Conservation (phyloP, 257 asterid genomes). For the Avicennia marina region DNA sequence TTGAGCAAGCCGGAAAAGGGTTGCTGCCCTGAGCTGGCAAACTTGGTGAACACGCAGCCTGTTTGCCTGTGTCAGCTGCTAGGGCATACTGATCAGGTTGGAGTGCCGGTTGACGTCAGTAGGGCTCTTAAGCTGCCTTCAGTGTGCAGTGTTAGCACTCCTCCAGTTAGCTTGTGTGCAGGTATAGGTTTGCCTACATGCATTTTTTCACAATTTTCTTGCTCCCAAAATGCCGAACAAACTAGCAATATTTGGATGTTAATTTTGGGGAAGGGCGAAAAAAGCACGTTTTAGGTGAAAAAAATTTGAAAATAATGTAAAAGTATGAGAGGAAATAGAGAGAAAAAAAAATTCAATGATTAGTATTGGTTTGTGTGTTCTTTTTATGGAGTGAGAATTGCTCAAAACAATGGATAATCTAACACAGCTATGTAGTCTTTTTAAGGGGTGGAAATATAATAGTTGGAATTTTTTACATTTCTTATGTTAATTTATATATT, state of each 20-base stretch:
- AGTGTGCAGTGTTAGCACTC: slow-evolving; percentile 49
- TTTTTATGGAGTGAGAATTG: too few species aligned
- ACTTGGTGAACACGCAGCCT: slow-evolving; percentile 51
- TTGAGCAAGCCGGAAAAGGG: slow-evolving; percentile 54
- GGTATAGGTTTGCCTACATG: slow-evolving; percentile 22
- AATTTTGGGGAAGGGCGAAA: too few species aligned
- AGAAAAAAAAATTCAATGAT: too few species aligned
- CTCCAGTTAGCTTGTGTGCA: slow-evolving; percentile 53
- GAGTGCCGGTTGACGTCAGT: slow-evolving; percentile 32
- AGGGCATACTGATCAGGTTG: slow-evolving; percentile 35
- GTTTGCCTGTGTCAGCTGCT: slow-evolving; percentile 64
- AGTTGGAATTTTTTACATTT: too few species aligned
- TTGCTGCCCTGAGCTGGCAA: slow-evolving; percentile 63
- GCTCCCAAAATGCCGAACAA: not conserved
- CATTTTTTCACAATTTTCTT: not conserved
- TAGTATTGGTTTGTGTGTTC: too few species aligned
- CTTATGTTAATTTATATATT: too few species aligned
- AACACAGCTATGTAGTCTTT: too few species aligned
- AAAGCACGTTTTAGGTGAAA: too few species aligned
- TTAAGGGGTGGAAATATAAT: too few species aligned
- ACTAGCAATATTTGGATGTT: not conserved
- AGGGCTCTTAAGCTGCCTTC: slow-evolving; percentile 54
- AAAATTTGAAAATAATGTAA: not conserved
- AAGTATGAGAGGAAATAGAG: too few species aligned
- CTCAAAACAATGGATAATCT: too few species aligned